Conservation (phyloP, 352 stramenopile species). For the Phytophthora capsici region DNA sequence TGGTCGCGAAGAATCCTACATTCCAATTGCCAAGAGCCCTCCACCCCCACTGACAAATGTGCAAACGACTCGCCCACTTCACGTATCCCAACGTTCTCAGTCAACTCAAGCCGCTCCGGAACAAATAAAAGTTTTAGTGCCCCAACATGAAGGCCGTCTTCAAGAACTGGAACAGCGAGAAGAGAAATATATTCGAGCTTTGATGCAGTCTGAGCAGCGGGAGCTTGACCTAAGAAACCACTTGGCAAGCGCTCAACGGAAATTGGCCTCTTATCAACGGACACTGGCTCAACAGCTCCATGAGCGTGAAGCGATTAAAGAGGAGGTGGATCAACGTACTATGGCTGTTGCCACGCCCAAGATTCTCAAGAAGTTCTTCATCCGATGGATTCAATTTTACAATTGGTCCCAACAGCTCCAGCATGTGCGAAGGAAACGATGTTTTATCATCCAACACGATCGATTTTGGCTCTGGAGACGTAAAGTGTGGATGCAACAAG, state of each 20-base stretch:
- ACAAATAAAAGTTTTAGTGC: not conserved
- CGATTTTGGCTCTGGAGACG: conserved; percentile 70
- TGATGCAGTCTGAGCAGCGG: conserved; percentile 82
- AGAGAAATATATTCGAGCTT: conserved; percentile 73
- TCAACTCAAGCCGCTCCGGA: not conserved
- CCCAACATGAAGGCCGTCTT: conserved; percentile 32
- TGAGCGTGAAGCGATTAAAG: conserved; percentile 63
- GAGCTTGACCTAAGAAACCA: conserved; percentile 73
- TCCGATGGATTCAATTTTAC: conserved; percentile 63
- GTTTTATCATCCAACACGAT: conserved; percentile 64
- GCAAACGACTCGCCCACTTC: not conserved
- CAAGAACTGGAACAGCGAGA: conserved; percentile 71
- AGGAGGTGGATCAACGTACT: conserved; percentile 53
- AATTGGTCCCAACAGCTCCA: conserved; percentile 55
- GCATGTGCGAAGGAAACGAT: conserved; percentile 51
- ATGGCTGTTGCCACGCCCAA: conserved; percentile 54
- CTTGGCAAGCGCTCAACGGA: conserved; percentile 47
- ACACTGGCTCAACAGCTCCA: conserved; percentile 44
- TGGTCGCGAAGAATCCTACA: conserved; percentile 2
- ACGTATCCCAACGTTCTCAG: conserved; percentile 1
- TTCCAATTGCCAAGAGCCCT: conserved; percentile 19
- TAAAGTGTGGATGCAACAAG: conserved; percentile 56
- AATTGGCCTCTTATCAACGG: conserved; percentile 53
- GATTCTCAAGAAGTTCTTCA: conserved; percentile 63
- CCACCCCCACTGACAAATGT: conserved; percentile 1